Base-by-base conservation (phyloP, 2,329 filamentous ascomycete genomes). In the Trichoderma endophyticum region DNA sequence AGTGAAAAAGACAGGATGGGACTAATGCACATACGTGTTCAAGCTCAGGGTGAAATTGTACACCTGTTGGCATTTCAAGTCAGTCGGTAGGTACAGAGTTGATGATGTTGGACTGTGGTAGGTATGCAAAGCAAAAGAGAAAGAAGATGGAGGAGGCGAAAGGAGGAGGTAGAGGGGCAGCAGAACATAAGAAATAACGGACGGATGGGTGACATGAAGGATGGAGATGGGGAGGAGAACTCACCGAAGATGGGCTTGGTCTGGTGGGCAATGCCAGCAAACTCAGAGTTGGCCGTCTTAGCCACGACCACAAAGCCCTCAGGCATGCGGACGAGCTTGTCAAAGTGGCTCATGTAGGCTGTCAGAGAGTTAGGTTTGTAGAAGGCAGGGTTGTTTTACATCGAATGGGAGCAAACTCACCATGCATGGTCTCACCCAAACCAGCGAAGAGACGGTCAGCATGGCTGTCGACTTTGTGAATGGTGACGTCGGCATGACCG, bases 11-110 rank as follows among this genome's bases (percentile, higher is more conserved):
- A 34, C 7, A 32, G 34, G 30, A 12, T 12, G 18, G 15, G 39
- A 43, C 39, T 43, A 76, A 79, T 43, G 39, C 4, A 9, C 39
- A n/a, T 43, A 43, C 77, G 67, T 81, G 73, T 72, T 76, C 75
- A 39, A 97, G 88, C 80, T 98, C 95, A 1, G 95, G 94, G 81
- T 97, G 95, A 81, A 97, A 95, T 79, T 98, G 95, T 61, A 97
- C 88, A 70, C 92, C 83, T 81, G n/a, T 51, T 12, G 39, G 15
- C 28, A 51, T 28, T 61, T 21, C 75, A 30, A 75, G 73, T 36
- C 59, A 59, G 48, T 34, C 39, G 39, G 15, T 1, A 43, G 39
- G 39, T 9, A 43, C 39, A 43, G 39, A 43, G 39, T 43, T 43
- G 39, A 43, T 43, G 39, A 43, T 43, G 39, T 43, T n/a, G 15